These are phyloP conservation scores for Peronosclerospora sorghi DNA, from an alignment of 352 stramenopile species.

Conservation along the genomic window DNA sequence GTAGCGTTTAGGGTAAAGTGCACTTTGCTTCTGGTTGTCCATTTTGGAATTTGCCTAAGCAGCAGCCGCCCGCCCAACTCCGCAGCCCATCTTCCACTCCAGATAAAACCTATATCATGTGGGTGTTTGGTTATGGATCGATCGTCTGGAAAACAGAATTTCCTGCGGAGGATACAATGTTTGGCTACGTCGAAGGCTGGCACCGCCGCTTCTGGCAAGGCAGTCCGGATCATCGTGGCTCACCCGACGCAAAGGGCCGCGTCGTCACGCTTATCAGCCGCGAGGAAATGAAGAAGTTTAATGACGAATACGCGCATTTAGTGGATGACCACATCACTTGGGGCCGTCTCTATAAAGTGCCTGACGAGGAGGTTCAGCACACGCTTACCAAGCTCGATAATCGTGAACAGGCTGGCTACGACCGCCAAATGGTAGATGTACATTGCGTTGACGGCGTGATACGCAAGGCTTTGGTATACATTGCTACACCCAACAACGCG, in stretches of 20 bases:
- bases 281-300: constrained; percentile 62
- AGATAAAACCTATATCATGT: constrained; percentile 29
- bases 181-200: constrained; percentile 75
- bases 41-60: constrained; percentile 20
- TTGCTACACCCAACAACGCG: constrained; percentile 69
- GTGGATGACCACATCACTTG: constrained; percentile 60
- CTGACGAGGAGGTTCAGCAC: constrained; percentile 57
- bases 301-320: constrained; percentile 59
- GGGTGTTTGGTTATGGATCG: constrained; percentile 79
- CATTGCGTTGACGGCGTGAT: constrained; percentile 57
- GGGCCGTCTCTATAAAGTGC: constrained; percentile 82
- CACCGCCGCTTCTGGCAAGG: constrained; percentile 86
- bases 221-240: constrained; percentile 79
- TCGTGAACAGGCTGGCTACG: constrained; percentile 78
- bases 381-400: constrained; percentile 77
- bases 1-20: constrained; percentile 6
- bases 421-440: constrained; percentile 65
- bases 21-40: not conserved
- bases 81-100: not conserved
- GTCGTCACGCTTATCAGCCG: constrained; percentile 81
- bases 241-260: constrained; percentile 55
- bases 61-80: not conserved
- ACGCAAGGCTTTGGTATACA: constrained; percentile 73
- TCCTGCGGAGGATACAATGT: constrained; percentile 48
- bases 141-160: constrained; percentile 76